Evolutionary conservation across 768 basidiomycete species (phyloP).

Genomic region (Termitomyces sp.): DNA sequence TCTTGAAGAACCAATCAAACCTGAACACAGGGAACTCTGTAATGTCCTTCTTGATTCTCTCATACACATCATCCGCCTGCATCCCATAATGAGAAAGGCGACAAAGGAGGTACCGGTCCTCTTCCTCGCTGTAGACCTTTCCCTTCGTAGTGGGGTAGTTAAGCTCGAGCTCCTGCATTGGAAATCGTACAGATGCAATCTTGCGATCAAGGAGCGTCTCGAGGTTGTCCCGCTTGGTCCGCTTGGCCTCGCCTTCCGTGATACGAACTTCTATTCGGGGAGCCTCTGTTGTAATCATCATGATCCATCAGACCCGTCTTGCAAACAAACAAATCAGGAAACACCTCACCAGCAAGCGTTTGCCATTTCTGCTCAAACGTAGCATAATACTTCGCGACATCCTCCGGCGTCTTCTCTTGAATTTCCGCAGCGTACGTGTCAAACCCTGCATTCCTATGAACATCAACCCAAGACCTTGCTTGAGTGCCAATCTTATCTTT

Average conservation of each 20-base stretch:
- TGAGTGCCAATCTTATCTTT: neutral
- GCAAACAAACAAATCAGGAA: neutral
- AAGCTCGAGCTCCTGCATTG: slow-evolving; percentile 96
- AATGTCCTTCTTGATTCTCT: slow-evolving; percentile 94
- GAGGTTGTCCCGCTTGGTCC: slow-evolving; percentile 80
- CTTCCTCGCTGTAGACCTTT: slow-evolving; percentile 95
- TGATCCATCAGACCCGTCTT: neutral
- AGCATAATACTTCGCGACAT: slow-evolving; percentile 73
- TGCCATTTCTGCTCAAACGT: slow-evolving; percentile 91
- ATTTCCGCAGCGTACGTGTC: slow-evolving; percentile 79
- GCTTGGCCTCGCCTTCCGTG: slow-evolving; percentile 84
- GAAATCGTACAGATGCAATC: slow-evolving; percentile 78
- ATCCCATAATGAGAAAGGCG: slow-evolving; percentile 89
- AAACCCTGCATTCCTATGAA: slow-evolving; percentile 55
- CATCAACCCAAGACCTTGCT: neutral
- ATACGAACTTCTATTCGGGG: slow-evolving; percentile 83
- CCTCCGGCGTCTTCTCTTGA: slow-evolving; percentile 76
- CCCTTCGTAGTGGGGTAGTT: slow-evolving; percentile 96
- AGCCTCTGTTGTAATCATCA: slow-evolving; percentile 48
- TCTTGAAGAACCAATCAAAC: slow-evolving; percentile 99
- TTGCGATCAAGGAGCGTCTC: slow-evolving; percentile 79
- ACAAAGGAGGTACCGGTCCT: slow-evolving; percentile 92
- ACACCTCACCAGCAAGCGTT: slow-evolving; percentile 65
- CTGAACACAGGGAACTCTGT: slow-evolving; percentile 95
- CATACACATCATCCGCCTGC: slow-evolving; percentile 86